These are phyloP conservation scores for Entomortierella parvispora DNA, from an alignment of 192 early-diverging fungal species.

Conservation along the genomic window DNA sequence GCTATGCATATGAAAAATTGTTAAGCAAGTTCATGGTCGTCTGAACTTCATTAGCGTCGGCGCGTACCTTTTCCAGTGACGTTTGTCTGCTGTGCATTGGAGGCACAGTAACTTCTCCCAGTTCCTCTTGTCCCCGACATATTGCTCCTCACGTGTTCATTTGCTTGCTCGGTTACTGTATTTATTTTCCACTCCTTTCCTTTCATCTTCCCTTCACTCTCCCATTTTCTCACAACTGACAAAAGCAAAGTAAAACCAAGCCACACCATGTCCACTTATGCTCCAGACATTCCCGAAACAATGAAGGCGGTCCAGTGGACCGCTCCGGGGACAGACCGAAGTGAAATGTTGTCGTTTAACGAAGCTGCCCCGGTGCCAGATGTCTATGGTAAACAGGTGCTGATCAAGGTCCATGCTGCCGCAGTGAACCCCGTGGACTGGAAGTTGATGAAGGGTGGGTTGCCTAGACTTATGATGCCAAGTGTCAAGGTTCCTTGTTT, in stretches of 20 bases:
- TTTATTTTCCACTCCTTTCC: background rate
- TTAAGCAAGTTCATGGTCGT: no score
- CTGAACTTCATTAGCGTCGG: no score
- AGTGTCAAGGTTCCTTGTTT: slow-evolving; percentile 30
- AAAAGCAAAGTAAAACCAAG: background rate
- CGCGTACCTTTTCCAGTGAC: no score
- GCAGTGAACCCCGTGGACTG: slow-evolving; percentile 53
- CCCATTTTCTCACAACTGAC: background rate
- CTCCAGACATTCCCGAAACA: slow-evolving; percentile 16
- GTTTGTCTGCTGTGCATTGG: no score
- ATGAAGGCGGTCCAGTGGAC: slow-evolving; percentile 32
- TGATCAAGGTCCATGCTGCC: slow-evolving; percentile 48
- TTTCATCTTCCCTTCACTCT: background rate
- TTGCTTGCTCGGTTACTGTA: background rate
- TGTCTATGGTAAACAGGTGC: slow-evolving; percentile 20
- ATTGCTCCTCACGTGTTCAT: no score
- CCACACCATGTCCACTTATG: slow-evolving; percentile 19
- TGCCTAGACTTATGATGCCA: slow-evolving; percentile 13
- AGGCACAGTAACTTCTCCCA: no score
- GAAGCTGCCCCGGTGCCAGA: slow-evolving; percentile 13
- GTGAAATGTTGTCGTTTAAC: slow-evolving; percentile 20
- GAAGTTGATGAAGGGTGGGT: slow-evolving; percentile 42
- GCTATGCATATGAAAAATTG: no score
- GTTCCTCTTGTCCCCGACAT: no score
- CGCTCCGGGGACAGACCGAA: background rate